These are phyloP conservation scores for Clonostachys rhizophaga DNA, from an alignment of 2,329 filamentous ascomycete species.

Conservation along the genomic window DNA sequence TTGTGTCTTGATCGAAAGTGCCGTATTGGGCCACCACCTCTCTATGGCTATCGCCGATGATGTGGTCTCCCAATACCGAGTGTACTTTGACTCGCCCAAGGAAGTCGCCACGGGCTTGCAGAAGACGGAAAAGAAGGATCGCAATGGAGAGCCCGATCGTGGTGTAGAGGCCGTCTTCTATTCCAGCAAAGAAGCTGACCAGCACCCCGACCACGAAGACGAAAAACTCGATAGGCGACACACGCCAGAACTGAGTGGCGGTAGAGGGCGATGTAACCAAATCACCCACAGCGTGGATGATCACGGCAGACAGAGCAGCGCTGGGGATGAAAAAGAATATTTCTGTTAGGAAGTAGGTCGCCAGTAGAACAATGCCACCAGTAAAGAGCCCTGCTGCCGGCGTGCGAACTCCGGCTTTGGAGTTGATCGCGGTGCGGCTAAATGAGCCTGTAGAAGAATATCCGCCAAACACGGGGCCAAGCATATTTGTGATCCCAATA, in stretches of 20 bases:
- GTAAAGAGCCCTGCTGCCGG: conserved; percentile 89
- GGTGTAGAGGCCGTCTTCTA: conserved; percentile 89
- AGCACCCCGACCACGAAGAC: conserved; percentile 94
- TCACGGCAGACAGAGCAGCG: conserved; percentile 77
- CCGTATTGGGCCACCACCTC: conserved; percentile 48
- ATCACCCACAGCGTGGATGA: conserved; percentile 93
- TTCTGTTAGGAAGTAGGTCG: conserved; percentile 81
- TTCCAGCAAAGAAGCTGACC: conserved; percentile 81
- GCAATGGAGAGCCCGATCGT: conserved; percentile 75
- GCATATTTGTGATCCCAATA: conserved; percentile 84
- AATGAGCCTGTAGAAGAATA: conserved; percentile 95
- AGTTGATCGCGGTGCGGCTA: conserved; percentile 93
- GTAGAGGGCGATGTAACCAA: conserved; percentile 88
- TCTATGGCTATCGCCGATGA: conserved; percentile 56
- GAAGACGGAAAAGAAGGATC: conserved; percentile 76
- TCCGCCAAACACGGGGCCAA: conserved; percentile 86
- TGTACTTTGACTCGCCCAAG: conserved; percentile 66
- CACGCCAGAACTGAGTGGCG: conserved; percentile 91
- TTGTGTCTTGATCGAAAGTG: conserved; percentile 29
- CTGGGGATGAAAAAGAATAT: conserved; percentile 94
- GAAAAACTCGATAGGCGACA: conserved; percentile 82
- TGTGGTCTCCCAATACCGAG: conserved; percentile 73
- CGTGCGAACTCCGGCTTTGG: conserved; percentile 90
- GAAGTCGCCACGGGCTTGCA: conserved; percentile 79
- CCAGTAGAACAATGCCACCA: conserved; percentile 77